Conservation (phyloP, 495 filamentous ascomycete genomes). For the Penicillium arizonense region DNA sequence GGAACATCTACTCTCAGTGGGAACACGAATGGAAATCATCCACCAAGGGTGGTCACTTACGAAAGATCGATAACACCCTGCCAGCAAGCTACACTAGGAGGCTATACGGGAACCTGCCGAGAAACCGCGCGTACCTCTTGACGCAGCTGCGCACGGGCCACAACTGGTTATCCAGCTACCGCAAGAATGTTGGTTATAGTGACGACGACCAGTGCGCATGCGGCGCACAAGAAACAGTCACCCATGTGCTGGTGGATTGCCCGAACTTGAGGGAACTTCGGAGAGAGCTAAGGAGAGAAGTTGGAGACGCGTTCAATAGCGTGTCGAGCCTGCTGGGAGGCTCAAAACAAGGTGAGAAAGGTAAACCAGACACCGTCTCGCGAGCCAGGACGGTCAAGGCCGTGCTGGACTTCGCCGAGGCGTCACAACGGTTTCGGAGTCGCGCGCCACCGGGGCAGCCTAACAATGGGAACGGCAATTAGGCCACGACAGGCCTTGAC, state of each 20-base stretch:
- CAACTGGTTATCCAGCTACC: background rate
- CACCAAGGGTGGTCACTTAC: background rate
- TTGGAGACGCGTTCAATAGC: too few species aligned
- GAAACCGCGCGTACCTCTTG: background rate
- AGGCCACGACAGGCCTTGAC: too few species aligned
- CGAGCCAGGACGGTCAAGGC: background rate
- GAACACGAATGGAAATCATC: background rate
- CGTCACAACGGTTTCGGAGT: conserved; percentile 3
- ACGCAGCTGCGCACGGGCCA: conserved; percentile 1
- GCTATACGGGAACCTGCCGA: background rate
- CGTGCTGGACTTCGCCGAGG: conserved; percentile 1
- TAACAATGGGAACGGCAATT: too few species aligned
- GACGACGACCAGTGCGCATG: background rate
- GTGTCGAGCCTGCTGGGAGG: too few species aligned
- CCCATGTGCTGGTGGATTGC: background rate
- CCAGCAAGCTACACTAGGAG: background rate
- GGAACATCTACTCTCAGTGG: background rate
- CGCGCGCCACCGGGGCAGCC: too few species aligned
- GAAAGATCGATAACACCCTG: background rate
- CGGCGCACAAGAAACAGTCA: conserved; percentile 2
- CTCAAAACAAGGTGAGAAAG: too few species aligned
- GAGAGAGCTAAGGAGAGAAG: too few species aligned
- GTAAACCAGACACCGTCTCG: too few species aligned
- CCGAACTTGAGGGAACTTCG: background rate
- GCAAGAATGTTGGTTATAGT: background rate